Evolutionary conservation across 768 basidiomycete species (phyloP), one percentile per base, ranked within the genome.

Genomic region (Termitomyces sp.): DNA sequence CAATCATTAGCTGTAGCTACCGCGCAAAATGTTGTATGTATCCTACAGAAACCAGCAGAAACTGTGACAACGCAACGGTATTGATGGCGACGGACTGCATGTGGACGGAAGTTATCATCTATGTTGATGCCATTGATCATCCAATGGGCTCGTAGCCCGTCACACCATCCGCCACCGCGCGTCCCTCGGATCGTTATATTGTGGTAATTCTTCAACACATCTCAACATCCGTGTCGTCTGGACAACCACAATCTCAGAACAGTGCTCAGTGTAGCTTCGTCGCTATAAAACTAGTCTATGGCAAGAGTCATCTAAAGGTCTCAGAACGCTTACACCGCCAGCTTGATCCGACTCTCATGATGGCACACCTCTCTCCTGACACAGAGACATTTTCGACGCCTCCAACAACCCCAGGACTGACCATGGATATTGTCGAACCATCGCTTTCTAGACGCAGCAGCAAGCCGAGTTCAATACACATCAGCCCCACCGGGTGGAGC

Each of bases 391-490:
- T 75, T 63, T 74, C 75, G n/a, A 77, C 77, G 14, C 76, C 76
- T 32, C 74, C 75, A 21, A 71, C 73, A 0, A 76, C 75, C 5
- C 76, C 75, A 45, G 67, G 65, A 25, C 64, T 63, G 35, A 49
- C 53, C 52, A 53, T 60, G 40, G 62, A 65, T 53, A 37, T 54
- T 56, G 69, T 70, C 42, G 67, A 60, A 6, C 77, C 77, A 6
- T 76, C 78, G 12, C 65, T 78, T 29, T 77, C 77, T 9, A 69
- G 79, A 35, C 72, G 74, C 51, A 69, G 61, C 58, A 78, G 75
- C 63, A 73, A 76, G 53, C 80, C 79, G 0, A 70, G 73, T 29
- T 79, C 76, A 17, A 70, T 83, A 42, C 75, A 74, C 53, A 75
- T 82, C 54, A 74, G 71, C 47, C 69, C 63, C 57, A 62, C 67